phyloP scores from a whole-genome alignment of 257 asterid genomes.

The Solanum chilense region DNA sequence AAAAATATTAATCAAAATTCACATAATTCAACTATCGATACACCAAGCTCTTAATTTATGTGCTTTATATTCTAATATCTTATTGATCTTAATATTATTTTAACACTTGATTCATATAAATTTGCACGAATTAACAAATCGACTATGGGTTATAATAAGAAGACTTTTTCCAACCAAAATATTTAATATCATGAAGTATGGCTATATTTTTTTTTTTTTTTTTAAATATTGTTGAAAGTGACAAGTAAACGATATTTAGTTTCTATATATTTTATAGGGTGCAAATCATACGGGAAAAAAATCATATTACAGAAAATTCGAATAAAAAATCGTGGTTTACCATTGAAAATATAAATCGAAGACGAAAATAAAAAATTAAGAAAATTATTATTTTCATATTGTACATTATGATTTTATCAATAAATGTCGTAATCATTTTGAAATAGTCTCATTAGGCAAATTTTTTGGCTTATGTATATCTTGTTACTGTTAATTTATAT shows the following conservation, averaged over 20 bases:
- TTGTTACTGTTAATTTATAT: not conserved
- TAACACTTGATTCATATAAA: not conserved
- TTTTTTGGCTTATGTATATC: not conserved
- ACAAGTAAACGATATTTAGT: not conserved
- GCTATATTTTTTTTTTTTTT: no score
- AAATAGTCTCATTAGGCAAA: not conserved
- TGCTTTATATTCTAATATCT: not conserved
- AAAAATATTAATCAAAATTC: not conserved
- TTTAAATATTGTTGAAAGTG: not conserved
- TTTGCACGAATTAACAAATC: not conserved
- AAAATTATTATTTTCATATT: not conserved
- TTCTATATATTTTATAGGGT: not conserved
- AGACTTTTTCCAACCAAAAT: not conserved
- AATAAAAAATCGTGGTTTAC: not conserved
- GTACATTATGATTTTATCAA: not conserved
- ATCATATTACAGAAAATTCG: not conserved
- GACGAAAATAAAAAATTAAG: not conserved
- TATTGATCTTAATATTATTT: no score
- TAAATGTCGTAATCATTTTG: not conserved
- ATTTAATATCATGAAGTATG: not conserved
- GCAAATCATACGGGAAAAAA: not conserved
- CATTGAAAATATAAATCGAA: not conserved
- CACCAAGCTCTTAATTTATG: not conserved
- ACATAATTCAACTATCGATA: not conserved
- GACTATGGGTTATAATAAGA: not conserved